Percentiles rank a stretch among this genome's conserved stretches.
These are phyloP conservation scores for Tylopilus sp. DNA, from an alignment of 768 basidiomycete species.

Conservation along the genomic window DNA sequence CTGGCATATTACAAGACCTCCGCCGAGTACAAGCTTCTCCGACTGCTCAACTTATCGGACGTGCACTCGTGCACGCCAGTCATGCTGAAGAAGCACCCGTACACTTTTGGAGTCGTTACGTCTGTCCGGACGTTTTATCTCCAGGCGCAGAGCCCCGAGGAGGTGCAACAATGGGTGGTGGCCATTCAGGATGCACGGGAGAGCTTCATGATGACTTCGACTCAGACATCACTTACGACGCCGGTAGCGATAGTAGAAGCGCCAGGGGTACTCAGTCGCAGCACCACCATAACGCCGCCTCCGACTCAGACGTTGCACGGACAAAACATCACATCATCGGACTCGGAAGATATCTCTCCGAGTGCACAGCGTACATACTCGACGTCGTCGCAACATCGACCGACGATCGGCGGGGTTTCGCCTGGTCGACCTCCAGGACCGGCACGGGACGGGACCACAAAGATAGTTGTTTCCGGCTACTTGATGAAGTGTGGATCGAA, in stretches of 20 bases:
- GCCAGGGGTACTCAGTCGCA: constrained; percentile 28
- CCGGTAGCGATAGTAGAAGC: constrained; percentile 53
- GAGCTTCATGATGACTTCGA: constrained; percentile 58
- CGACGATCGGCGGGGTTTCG: constrained; percentile 39
- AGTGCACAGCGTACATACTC: constrained; percentile 41
- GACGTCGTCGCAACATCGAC: constrained; percentile 43
- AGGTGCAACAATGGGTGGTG: constrained; percentile 78
- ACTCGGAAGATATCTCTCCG: constrained; percentile 70
- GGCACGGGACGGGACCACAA: constrained; percentile 55
- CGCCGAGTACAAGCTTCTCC: constrained; percentile 89
- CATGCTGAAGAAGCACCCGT: constrained; percentile 81
- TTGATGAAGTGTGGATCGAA: constrained; percentile 96
- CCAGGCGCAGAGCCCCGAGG: constrained; percentile 68
- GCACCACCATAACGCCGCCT: constrained; percentile 40
- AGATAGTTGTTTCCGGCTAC: constrained; percentile 84
- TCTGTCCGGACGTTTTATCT: constrained; percentile 89
- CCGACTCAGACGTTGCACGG: constrained; percentile 42
- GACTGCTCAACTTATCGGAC: constrained; percentile 81
- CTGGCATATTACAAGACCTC: constrained; percentile 96
- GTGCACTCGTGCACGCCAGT: constrained; percentile 90
- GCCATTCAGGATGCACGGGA: constrained; percentile 78
- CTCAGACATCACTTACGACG: constrained; percentile 49
- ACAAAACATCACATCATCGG: constrained; percentile 66
- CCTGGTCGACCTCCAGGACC: constrained; percentile 38
- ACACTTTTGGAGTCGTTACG: constrained; percentile 91